phyloP scores from a whole-genome alignment of 495 filamentous ascomycete genomes.

The Trichocladium uniseriatum region DNA sequence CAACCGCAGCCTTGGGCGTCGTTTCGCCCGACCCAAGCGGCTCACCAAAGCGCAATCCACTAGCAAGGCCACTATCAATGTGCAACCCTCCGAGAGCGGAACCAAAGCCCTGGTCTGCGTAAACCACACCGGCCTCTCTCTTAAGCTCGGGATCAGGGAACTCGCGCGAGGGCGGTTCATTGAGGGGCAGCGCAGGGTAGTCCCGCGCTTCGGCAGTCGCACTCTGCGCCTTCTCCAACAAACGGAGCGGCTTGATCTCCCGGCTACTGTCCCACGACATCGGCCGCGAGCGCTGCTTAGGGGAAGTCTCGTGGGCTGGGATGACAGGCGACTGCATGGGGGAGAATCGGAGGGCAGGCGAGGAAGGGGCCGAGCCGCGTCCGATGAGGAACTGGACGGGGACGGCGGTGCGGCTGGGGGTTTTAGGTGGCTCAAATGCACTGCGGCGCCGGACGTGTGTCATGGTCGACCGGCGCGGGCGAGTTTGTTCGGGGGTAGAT shows the following conservation, averaged over 20 bases:
- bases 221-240: slow-evolving; percentile 38
- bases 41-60: slow-evolving; percentile 9
- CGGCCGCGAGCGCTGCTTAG: slow-evolving; percentile 30
- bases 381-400: slow-evolving; percentile 41
- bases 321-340: slow-evolving; percentile 31
- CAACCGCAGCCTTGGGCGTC: slow-evolving; percentile 24
- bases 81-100: slow-evolving; percentile 6
- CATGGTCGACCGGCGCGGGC: slow-evolving; percentile 17
- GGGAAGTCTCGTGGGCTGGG: slow-evolving; percentile 11
- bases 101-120: neutral
- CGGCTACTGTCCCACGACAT: slow-evolving; percentile 42
- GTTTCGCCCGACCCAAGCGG: slow-evolving; percentile 26
- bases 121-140: slow-evolving; percentile 12
- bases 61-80: slow-evolving; percentile 23
- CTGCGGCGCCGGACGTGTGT: slow-evolving; percentile 32
- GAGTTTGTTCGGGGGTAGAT: slow-evolving; percentile 36
- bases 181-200: slow-evolving; percentile 25
- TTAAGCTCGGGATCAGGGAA: slow-evolving; percentile 17
- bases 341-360: slow-evolving; percentile 27
- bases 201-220: slow-evolving; percentile 1
- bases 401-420: slow-evolving; percentile 44
- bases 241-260: slow-evolving; percentile 41
- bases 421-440: slow-evolving; percentile 33
- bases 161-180: slow-evolving; percentile 25
- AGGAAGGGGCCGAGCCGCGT: slow-evolving; percentile 36